Conservation (phyloP, 495 filamentous ascomycete species). For the Aspergillus indologenus region DNA sequence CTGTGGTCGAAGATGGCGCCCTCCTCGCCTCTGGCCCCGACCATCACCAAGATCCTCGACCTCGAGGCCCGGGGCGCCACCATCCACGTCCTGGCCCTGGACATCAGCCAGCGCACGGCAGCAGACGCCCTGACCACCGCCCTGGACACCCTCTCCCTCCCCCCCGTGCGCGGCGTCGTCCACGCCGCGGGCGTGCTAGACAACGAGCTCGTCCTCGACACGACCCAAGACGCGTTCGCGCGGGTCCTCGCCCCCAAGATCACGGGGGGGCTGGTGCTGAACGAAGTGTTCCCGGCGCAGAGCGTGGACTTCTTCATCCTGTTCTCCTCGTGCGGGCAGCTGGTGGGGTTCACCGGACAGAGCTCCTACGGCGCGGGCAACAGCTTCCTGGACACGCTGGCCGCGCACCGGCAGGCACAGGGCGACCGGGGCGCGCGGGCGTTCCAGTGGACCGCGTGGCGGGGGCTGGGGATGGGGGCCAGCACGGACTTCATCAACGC, state of each 20-base stretch:
- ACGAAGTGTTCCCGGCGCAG: slow-evolving; percentile 30
- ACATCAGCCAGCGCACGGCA: slow-evolving; percentile 22
- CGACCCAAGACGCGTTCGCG: slow-evolving; percentile 30
- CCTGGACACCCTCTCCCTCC: slow-evolving; percentile 27
- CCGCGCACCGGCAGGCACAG: slow-evolving; percentile 23
- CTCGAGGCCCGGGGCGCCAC: slow-evolving; percentile 30
- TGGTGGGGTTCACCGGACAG: slow-evolving; percentile 37
- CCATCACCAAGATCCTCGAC: slow-evolving; percentile 19
- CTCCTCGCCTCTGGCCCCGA: not conserved
- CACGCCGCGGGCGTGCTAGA: slow-evolving; percentile 47
- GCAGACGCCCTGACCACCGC: slow-evolving; percentile 11
- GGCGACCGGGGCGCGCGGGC: slow-evolving; percentile 38
- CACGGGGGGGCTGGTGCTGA: slow-evolving; percentile 34
- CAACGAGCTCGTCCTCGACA: slow-evolving; percentile 34
- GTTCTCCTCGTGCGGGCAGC: slow-evolving; percentile 38
- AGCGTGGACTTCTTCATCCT: slow-evolving; percentile 37
- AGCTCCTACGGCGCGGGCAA: slow-evolving; percentile 34
- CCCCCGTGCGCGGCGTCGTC: slow-evolving; percentile 43
- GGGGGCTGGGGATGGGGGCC: slow-evolving; percentile 39
- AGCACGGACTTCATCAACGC: slow-evolving; percentile 39
- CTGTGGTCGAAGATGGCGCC: slow-evolving; percentile 17
- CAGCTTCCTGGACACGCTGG: slow-evolving; percentile 38
- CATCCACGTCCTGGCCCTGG: slow-evolving; percentile 25
- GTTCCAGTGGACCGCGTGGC: slow-evolving; percentile 46
- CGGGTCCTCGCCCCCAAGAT: slow-evolving; percentile 44